Base-by-base conservation (phyloP, 2,329 filamentous ascomycete genomes). In the Pseudogymnoascus sp. region DNA sequence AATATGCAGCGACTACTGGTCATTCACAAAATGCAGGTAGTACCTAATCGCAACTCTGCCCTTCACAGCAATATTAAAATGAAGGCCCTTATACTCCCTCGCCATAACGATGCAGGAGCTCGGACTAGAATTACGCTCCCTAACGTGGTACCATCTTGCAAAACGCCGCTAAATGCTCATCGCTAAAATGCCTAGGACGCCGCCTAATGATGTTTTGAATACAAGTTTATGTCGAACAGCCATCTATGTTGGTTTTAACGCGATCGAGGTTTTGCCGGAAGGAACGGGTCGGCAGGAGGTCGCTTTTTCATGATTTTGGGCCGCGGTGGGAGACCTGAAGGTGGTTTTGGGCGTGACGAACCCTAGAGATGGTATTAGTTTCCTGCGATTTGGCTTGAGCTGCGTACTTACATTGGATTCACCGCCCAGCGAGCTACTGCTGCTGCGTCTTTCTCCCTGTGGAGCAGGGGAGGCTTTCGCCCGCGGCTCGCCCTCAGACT, bases 71-170 rank as follows among this genome's bases (percentile, higher is more conserved):
- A 33, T 33, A 35, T 33, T 33, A 54, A 54, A 54, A 54, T 54
- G 29, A 54, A 33, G n/a, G n/a, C 29, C 17, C 44, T 17, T 33
- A 6, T 8, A 29, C 9, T 54, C 47, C 47, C 15, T 54, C 47
- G 44, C 26, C 9, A 17, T 33, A 54, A 54, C 44, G 29, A 54
- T 33, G 29, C 47, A n/a, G 29, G 47, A 54, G 29, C 8, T 15
- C 47, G 47, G n/a, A 54, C 47, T 54, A 54, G 2, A 54, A 35
- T 33, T 33, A 54, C 47, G 47, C 47, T 54, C 15, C 47, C 47
- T 54, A 54, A 21, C 47, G 47, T 35, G 35, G 29, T 54, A 29
- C 35, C 47, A 29, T 54, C 33, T 54, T 54, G 8, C 15, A 31
- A 29, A 35, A 54, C 47, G 47, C 47, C 47, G 47, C 5, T 54